Conservation (phyloP, 2,329 filamentous ascomycete species). For the Botrytis cinerea region DNA sequence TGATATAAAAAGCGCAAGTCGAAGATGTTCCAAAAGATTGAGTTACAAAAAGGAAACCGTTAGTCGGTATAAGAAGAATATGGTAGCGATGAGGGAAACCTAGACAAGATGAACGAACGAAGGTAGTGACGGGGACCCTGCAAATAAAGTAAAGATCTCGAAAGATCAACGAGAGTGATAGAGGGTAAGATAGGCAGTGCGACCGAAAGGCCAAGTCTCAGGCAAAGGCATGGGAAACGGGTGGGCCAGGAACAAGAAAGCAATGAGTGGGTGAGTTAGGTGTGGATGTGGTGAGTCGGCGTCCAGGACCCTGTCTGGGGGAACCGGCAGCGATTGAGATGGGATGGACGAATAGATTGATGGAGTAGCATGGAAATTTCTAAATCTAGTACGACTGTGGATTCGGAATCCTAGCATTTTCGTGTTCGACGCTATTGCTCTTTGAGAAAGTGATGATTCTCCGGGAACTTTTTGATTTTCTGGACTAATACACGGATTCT, state of each 20-base stretch:
- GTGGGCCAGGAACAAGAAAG: conserved; percentile 38
- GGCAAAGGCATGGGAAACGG: conserved; percentile 28
- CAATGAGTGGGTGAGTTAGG: conserved; percentile 23
- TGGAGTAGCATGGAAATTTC: conserved; percentile 26
- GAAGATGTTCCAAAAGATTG: conserved; percentile 41
- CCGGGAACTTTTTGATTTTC: conserved; percentile 14
- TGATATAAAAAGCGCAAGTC: conserved; percentile 39
- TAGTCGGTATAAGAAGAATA: conserved; percentile 42
- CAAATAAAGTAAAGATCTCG: conserved; percentile 41
- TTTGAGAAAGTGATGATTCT: conserved; percentile 21
- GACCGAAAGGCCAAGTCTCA: conserved; percentile 37
- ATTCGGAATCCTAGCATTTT: conserved; percentile 19
- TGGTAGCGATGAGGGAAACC: conserved; percentile 37
- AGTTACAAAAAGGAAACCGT: conserved; percentile 41
- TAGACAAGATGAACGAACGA: conserved; percentile 38
- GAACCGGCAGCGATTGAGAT: conserved; percentile 35
- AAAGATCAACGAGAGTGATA: conserved; percentile 40
- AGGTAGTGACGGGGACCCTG: conserved; percentile 41
- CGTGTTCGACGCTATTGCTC: conserved; percentile 26
- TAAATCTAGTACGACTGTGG: conserved; percentile 29
- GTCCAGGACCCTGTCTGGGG: conserved; percentile 34
- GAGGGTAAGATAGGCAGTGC: conserved; percentile 39
- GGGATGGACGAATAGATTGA: conserved; percentile 28
- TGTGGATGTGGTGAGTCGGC: conserved; percentile 22
- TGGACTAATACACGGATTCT: conserved; percentile 12